Evolutionary conservation across 2,329 filamentous ascomycete genomes (phyloP).

Genomic region (Karstenula rhodostoma): DNA sequence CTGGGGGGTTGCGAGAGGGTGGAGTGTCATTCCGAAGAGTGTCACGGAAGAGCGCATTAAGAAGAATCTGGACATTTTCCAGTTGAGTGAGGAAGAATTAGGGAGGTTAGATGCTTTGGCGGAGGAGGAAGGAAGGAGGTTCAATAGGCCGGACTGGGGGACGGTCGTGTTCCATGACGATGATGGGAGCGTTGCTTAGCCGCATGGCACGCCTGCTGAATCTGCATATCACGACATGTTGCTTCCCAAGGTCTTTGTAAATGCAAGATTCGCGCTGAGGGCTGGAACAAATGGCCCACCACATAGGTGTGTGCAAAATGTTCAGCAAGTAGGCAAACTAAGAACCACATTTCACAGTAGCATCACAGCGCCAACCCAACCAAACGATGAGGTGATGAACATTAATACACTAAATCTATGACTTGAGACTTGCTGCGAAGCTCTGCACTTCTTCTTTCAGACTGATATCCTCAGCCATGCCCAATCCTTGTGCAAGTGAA

Average conservation of each 20-base stretch:
- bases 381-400: too few relatives aligned
- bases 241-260: too few relatives aligned
- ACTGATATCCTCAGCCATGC: constrained; percentile 54
- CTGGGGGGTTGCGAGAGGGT: constrained; percentile 72
- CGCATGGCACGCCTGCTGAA: too few relatives aligned
- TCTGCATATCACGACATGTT: too few relatives aligned
- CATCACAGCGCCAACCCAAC: too few relatives aligned
- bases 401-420: neutral
- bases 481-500: constrained; percentile 61
- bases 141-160: constrained; percentile 57
- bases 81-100: constrained; percentile 23
- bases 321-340: too few relatives aligned
- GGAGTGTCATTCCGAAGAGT: constrained; percentile 29
- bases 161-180: constrained; percentile 57
- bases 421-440: constrained; percentile 30
- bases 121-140: constrained; percentile 50
- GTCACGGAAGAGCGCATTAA: constrained; percentile 23
- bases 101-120: constrained; percentile 31
- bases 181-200: constrained; percentile 26
- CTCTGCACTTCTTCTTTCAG: constrained; percentile 53
- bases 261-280: too few relatives aligned
- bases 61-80: constrained; percentile 22
- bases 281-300: too few relatives aligned
- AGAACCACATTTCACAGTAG: too few relatives aligned
- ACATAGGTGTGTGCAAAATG: too few relatives aligned